Conservation (phyloP, 164 flowering plant genomes). For the Tetracentron sinense region DNA sequence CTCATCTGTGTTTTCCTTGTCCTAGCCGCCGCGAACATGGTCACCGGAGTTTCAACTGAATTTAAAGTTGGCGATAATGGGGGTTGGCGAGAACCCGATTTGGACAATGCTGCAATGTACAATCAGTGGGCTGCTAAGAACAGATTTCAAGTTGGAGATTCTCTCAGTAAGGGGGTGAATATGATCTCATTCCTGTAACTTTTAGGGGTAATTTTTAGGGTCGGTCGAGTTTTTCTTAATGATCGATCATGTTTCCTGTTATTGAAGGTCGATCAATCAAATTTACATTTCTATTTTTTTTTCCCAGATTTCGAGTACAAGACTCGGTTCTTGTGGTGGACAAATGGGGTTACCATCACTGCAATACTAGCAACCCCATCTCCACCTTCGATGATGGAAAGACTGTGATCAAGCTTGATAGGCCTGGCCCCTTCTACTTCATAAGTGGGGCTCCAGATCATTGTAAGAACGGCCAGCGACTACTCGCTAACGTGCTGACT, state of each 20-base stretch:
- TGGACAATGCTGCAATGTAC: conserved; percentile 31
- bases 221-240: no score
- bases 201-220: no score
- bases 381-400: conserved; percentile 37
- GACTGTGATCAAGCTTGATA: conserved; percentile 38
- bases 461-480: conserved; percentile 53
- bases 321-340: conserved; percentile 68
- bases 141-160: conserved; percentile 57
- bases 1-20: conserved; percentile 10
- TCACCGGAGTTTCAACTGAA: conserved; percentile 17
- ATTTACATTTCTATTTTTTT: background rate
- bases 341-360: conserved; percentile 62
- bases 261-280: no score
- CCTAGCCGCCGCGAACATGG: background rate
- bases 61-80: conserved; percentile 45
- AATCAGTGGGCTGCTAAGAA: conserved; percentile 46
- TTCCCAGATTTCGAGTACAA: conserved; percentile 50
- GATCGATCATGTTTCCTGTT: no score
- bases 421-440: conserved; percentile 49
- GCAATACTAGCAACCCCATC: conserved; percentile 42
- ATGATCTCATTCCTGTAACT: no score
- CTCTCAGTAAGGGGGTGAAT: conserved; percentile 39
- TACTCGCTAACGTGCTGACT: conserved; percentile 43
- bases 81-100: conserved; percentile 44
- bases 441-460: conserved; percentile 44